Evolutionary conservation across 2,329 filamentous ascomycete species (phyloP), one percentile per base, ranked within the genome.

Genomic region (Aureobasidium sp.): DNA sequence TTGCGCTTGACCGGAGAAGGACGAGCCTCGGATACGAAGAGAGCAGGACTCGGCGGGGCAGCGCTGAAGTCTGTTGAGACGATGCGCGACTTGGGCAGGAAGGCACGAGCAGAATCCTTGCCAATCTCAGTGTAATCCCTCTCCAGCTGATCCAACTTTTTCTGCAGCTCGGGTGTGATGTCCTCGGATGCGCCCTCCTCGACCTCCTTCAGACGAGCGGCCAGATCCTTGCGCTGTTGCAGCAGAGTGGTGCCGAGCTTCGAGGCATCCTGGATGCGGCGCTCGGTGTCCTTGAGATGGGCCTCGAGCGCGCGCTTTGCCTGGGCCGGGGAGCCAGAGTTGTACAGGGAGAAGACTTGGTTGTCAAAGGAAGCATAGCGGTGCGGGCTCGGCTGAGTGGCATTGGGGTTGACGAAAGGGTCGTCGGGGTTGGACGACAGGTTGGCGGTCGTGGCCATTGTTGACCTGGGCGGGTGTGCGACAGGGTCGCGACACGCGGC

Each of bases 71-170:
- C 45, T 66, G 68, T 61, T 64, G 68, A 68, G 64, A 74, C 73
- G 25, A 90, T 84, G 70, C 91, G 84, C 11, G 83, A 80, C 73
- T 91, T 91, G 68, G 94, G 94, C 37, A 97, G 78, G 72, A 97
- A 93, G 2, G 90, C 91, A 66, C 93, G 84, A 47, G 93, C 91
- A 52, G 89, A 94, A 73, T 97, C 93, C 65, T 88, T 84, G 14
- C 92, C 91, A 51, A 97, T 87, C 71, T 97, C 92, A 73, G 96
- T 93, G 77, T 95, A 97, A 71, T 99, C 94, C 74, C 86, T 90
- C 74, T 99, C 94, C 64, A 99, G 86, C 66, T 96, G 91, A 15
- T 85, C 82, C 59, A 99, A 82, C 75, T 89, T 91, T 70, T 88
- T 84, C 64, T 89, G 89, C 69, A 99, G 78, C 67, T 96, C 92